Conservation (phyloP, 257 asterid genomes). For the Asclepias syriaca region DNA sequence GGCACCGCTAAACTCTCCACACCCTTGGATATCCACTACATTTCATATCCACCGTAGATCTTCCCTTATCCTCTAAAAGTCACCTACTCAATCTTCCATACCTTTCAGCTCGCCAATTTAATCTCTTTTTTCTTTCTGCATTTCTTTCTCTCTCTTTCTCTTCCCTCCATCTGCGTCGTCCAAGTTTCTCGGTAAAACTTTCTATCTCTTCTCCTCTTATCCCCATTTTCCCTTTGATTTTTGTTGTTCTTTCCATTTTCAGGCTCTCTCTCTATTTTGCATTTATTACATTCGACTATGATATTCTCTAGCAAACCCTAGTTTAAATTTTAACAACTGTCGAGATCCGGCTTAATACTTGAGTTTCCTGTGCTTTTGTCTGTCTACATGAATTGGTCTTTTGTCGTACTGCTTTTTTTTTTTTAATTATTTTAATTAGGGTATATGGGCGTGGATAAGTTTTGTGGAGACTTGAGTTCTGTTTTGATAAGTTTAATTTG, state of each 20-base stretch:
- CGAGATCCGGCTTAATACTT: constrained; percentile 3
- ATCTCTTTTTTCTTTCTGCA: constrained; percentile 3
- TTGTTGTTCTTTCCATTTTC: background rate
- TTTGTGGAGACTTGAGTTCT: background rate
- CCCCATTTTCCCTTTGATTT: no score
- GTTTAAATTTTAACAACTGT: background rate
- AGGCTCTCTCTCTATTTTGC: background rate
- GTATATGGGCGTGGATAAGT: background rate
- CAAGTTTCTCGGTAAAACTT: constrained; percentile 34
- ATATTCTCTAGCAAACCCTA: background rate
- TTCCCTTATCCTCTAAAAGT: constrained; percentile 40
- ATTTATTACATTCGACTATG: background rate
- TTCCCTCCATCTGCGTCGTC: background rate
- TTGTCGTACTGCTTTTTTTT: background rate
- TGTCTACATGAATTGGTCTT: background rate
- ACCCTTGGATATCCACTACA: constrained; percentile 34
- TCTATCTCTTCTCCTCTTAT: background rate
- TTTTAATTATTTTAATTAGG: background rate
- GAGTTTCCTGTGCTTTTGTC: background rate
- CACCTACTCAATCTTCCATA: constrained; percentile 24
- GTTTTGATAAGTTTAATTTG: background rate
- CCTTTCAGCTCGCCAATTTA: background rate
- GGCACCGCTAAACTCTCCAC: constrained; percentile 8
- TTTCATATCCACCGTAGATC: constrained; percentile 25
- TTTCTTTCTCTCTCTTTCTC: background rate